A percentile compares a stretch with the other conserved stretches of the same genome.
Conservation (phyloP, 192 early-diverging fungal genomes). For the Coemansia sp. region DNA sequence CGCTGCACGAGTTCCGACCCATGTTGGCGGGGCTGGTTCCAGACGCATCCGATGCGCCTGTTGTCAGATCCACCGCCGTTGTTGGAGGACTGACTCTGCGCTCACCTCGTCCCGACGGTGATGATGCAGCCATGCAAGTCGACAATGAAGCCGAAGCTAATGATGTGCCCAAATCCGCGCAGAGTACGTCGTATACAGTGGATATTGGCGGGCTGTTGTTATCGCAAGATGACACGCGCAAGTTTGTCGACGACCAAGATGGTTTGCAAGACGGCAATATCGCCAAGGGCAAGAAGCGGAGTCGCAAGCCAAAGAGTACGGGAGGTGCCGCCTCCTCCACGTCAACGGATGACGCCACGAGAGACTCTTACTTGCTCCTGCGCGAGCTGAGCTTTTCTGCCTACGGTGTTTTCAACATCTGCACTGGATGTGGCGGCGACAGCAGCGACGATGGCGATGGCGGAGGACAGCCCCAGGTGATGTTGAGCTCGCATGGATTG, state of each 20-base stretch:
- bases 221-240: constrained; percentile 45
- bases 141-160: neutral
- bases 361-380: constrained; percentile 19
- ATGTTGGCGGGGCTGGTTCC: constrained; percentile 34
- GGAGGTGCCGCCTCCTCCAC: neutral
- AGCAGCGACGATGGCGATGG: neutral
- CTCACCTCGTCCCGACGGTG: neutral
- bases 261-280: neutral
- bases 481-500: constrained; percentile 26
- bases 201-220: constrained; percentile 41
- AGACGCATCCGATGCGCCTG: constrained; percentile 26
- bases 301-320: constrained; percentile 30
- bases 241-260: constrained; percentile 19
- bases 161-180: neutral
- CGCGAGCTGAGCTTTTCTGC: constrained; percentile 52
- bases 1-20: constrained; percentile 29
- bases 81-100: constrained; percentile 10
- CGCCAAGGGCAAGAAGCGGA: constrained; percentile 16
- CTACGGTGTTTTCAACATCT: constrained; percentile 22
- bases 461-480: neutral
- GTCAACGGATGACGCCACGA: constrained; percentile 19
- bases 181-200: constrained; percentile 12
- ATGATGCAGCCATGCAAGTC: neutral
- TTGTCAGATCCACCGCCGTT: neutral
- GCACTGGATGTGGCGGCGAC: neutral